Percentiles rank a stretch among this genome's conserved stretches.
Conservation (phyloP, 345 rosid genomes). For the Eucalyptus pumila region DNA sequence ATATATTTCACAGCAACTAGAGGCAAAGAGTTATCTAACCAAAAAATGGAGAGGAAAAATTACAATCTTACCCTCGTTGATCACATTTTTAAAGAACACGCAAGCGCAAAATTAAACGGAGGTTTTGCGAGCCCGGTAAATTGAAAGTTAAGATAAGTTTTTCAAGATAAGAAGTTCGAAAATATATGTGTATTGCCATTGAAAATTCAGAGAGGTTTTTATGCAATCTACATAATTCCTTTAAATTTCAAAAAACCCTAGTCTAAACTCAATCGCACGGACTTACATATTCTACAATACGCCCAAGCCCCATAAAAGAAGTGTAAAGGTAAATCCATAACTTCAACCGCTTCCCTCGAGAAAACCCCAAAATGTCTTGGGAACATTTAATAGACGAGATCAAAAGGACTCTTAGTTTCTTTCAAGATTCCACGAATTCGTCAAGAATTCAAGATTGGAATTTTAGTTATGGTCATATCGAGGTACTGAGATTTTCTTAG, state of each 20-base stretch:
- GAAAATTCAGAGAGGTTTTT: neutral
- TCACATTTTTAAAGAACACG: neutral
- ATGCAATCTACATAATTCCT: neutral
- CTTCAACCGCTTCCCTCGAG: neutral
- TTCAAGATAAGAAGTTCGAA: neutral
- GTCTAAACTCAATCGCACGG: neutral
- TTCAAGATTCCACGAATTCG: neutral
- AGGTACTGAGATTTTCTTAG: neutral
- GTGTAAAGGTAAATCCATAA: neutral
- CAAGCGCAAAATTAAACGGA: neutral
- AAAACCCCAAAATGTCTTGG: neutral
- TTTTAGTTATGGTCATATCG: rapidly evolving
- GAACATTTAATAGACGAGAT: neutral
- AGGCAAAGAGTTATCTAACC: neutral
- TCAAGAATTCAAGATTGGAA: neutral
- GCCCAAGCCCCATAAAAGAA: neutral
- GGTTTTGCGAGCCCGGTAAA: neutral
- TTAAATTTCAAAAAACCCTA: neutral
- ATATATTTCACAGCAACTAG: neutral
- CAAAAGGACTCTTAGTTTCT: neutral
- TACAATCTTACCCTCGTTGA: neutral
- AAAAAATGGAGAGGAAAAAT: neutral
- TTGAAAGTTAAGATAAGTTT: neutral
- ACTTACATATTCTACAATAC: neutral
- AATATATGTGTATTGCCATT: neutral